These are phyloP conservation scores for Epichloe hybrida DNA, from an alignment of 2,329 filamentous ascomycete species.

Conservation along the genomic window DNA sequence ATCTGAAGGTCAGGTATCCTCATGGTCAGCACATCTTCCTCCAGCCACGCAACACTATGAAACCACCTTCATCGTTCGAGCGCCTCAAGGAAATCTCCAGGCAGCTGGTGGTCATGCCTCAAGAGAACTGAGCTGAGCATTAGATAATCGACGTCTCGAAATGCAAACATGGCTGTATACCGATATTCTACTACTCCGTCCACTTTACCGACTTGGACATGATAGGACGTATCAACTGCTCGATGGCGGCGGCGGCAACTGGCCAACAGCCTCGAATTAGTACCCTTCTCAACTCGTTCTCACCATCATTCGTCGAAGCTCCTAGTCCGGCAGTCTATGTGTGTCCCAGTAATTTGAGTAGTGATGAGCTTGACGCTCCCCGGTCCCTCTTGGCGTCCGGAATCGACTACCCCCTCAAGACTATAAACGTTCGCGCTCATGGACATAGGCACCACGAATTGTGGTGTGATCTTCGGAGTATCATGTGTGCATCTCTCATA, in stretches of 20 bases:
- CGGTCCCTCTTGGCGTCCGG: conserved; percentile 9
- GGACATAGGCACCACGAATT: conserved; percentile 13
- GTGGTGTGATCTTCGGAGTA: conserved; percentile 13
- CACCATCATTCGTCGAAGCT: not conserved
- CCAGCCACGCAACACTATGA: conserved; percentile 9
- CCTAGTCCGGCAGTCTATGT: not conserved
- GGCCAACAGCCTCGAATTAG: conserved; percentile 4
- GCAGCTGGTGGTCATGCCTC: conserved; percentile 8
- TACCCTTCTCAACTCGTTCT: conserved; percentile 9
- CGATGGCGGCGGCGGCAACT: not conserved
- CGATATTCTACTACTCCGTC: conserved; percentile 8
- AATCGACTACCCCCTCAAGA: conserved; percentile 12
- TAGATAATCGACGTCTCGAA: conserved; percentile 11
- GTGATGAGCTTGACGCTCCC: conserved; percentile 7
- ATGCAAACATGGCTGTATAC: conserved; percentile 11
- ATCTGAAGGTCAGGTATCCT: conserved; percentile 12
- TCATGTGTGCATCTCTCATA: conserved; percentile 9
- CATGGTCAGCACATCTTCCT: conserved; percentile 11
- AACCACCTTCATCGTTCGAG: not conserved
- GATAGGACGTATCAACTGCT: not conserved
- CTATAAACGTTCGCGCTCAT: conserved; percentile 10
- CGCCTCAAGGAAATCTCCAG: not conserved
- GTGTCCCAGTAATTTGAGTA: conserved; percentile 1
- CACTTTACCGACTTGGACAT: conserved; percentile 2
- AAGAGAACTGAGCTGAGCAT: conserved; percentile 11